Base-by-base conservation (phyloP, 139 green algal species). In the Closterium sp. region DNA sequence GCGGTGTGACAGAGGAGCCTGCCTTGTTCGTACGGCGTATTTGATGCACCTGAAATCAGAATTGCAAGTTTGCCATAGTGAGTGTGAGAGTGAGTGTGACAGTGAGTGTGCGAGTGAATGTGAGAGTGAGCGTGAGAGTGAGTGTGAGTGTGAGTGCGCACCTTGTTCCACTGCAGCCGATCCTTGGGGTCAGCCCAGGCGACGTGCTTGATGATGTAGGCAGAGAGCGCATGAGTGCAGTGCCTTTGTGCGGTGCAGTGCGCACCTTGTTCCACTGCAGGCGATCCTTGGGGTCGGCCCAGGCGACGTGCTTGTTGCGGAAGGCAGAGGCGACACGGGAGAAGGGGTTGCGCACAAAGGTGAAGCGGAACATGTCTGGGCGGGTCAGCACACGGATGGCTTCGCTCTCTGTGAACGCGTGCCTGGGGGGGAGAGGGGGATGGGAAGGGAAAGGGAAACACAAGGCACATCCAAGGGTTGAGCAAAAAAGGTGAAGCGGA, bases 301-400 rank as follows among this genome's bases (percentile, higher is more conserved):
- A 50, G 70, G 62, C 70, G 1, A 90, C 88, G 34, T 90, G 88
- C 28, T 90, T 90, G 88, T 90, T 62, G n/a, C 87, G 70, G 30
- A 21, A 90, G 2, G 34, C 88, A 30, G 88, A 90, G 29, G 70
- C n/a, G 0, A 62, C n/a, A 10, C 88, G 28, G 27, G 88, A 90
- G 11, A 90, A 90, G 29, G 88, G 88, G 70, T 90, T 90, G n/a
- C 88, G n/a, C 27, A 90, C 88, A 4, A 90, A 90, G 0, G 88
- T 90, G 30, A 90, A 90, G 27, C 70, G 62, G n/a, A 90, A 90
- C 28, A 90, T 30, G 30, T 90, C 88, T 5, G 88, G 88, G 0
- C 88, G 30, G 10, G 88, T 90, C 0, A 90, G 29, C 10, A 90
- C 11, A 21, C 70, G 62, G 29, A 79, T 79, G 2, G 62, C 62